phyloP scores from a whole-genome alignment of 108 stramenopile genomes.

The Cyclotella choctawhatcheeana region DNA sequence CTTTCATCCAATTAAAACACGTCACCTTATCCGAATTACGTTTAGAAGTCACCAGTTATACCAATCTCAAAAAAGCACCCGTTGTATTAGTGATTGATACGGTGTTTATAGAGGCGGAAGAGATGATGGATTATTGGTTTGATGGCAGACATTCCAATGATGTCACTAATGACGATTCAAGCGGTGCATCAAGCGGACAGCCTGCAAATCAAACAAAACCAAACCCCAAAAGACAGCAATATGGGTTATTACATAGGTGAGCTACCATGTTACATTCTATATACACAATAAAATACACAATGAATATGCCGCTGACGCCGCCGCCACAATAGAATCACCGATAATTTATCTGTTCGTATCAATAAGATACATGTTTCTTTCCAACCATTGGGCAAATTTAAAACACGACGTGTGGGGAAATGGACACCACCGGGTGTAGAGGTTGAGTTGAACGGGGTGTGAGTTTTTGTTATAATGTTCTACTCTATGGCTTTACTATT shows the following conservation, averaged over 20 bases:
- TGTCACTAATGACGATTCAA: conserved; percentile 43
- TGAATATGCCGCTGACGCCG: background rate
- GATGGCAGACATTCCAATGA: conserved; percentile 15
- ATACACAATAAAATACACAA: background rate
- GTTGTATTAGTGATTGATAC: conserved; percentile 77
- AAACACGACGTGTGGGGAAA: conserved; percentile 62
- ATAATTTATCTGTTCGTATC: conserved; percentile 75
- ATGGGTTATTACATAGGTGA: no score
- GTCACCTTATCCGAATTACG: conserved; percentile 67
- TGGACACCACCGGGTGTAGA: conserved; percentile 74
- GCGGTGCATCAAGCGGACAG: conserved; percentile 53
- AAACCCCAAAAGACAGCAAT: no score
- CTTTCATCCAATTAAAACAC: conserved; percentile 63
- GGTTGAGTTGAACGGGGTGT: conserved; percentile 48
- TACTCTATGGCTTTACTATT: no score
- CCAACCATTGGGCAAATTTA: conserved; percentile 78
- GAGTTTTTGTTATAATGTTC: background rate
- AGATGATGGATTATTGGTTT: conserved; percentile 59
- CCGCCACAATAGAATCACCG: conserved; percentile 72
- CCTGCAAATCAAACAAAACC: background rate
- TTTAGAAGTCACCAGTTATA: conserved; percentile 76
- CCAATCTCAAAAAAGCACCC: conserved; percentile 82
- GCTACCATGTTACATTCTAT: no score
- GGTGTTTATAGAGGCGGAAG: conserved; percentile 53
- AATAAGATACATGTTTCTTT: conserved; percentile 55